A percentile compares a stretch with the other conserved stretches of the same genome.
Evolutionary conservation across 768 basidiomycete species (phyloP).

Genomic region (Kwoniella sp.): DNA sequence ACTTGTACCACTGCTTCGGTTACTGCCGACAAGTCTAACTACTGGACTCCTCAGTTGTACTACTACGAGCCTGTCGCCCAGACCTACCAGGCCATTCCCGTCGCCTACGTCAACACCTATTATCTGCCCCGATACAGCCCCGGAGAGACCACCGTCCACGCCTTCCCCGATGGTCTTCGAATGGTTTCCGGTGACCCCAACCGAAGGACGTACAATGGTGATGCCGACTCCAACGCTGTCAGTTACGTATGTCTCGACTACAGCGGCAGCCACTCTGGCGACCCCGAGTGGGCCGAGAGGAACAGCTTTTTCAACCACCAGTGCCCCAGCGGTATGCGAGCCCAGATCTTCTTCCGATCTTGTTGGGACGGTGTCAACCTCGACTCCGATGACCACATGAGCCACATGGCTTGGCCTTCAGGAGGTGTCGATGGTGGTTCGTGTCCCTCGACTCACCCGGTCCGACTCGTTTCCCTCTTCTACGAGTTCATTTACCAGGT

Average conservation of each 20-base stretch:
- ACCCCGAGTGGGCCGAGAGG: slow-evolving; percentile 51
- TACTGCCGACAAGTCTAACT: slow-evolving; percentile 55
- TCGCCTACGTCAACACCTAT: slow-evolving; percentile 51
- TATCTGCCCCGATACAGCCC: slow-evolving; percentile 53
- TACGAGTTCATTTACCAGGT: slow-evolving; percentile 56
- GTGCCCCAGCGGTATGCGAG: slow-evolving; percentile 56
- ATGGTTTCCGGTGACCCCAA: slow-evolving; percentile 57
- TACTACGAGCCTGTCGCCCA: slow-evolving; percentile 52
- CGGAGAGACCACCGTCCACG: slow-evolving; percentile 50
- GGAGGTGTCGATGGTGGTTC: slow-evolving; percentile 52
- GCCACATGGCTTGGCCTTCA: slow-evolving; percentile 56
- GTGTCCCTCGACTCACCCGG: slow-evolving; percentile 53
- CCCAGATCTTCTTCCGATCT: slow-evolving; percentile 57
- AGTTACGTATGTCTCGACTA: slow-evolving; percentile 56
- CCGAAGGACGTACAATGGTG: slow-evolving; percentile 50
- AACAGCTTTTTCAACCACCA: slow-evolving; percentile 55
- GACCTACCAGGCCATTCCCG: slow-evolving; percentile 49
- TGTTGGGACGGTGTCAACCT: slow-evolving; percentile 58
- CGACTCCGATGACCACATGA: slow-evolving; percentile 53
- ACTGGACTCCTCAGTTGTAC: slow-evolving; percentile 56
- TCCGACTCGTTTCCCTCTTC: slow-evolving; percentile 54
- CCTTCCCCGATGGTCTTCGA: slow-evolving; percentile 56
- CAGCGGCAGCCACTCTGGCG: slow-evolving; percentile 28
- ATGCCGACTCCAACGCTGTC: slow-evolving; percentile 52
- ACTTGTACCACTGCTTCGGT: slow-evolving; percentile 56